Conservation (phyloP, 2,329 filamentous ascomycete species). For the Monosporascus cannonballus region DNA sequence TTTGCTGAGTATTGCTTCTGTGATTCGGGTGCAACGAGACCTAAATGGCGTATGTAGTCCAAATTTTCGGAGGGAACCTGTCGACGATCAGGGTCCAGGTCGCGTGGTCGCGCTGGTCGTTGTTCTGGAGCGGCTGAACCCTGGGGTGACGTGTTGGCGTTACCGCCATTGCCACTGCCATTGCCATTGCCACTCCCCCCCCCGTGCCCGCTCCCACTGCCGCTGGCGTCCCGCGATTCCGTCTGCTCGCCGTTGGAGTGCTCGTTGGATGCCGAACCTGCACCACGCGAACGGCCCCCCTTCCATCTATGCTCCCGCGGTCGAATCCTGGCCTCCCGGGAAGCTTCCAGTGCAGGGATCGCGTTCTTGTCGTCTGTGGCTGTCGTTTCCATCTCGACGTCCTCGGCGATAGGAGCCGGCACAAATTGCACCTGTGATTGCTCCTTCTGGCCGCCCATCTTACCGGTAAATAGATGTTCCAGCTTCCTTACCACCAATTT, state of each 20-base stretch:
- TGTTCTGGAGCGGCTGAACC: conserved; percentile 53
- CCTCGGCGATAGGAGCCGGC: conserved; percentile 20
- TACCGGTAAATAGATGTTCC: conserved; percentile 78
- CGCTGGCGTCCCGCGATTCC: conserved; percentile 33
- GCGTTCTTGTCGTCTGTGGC: conserved; percentile 4
- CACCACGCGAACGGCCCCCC: conserved; percentile 36
- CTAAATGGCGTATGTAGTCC: conserved; percentile 70
- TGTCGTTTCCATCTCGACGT: conserved; percentile 20
- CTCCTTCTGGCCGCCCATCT: conserved; percentile 36
- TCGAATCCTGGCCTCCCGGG: conserved; percentile 45
- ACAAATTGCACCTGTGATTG: conserved; percentile 26
- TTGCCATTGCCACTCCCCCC: conserved; percentile 20
- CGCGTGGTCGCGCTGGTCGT: conserved; percentile 67
- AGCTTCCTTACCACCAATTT: conserved; percentile 69
- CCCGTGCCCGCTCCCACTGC: conserved; percentile 20
- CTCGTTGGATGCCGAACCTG: conserved; percentile 36
- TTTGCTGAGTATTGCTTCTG: conserved; percentile 35
- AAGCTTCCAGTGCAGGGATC: conserved; percentile 23
- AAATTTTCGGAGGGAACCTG: conserved; percentile 74
- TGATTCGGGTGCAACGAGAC: conserved; percentile 55
- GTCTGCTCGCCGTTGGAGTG: conserved; percentile 41
- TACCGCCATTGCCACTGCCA: conserved; percentile 2
- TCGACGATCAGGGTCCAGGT: conserved; percentile 71
- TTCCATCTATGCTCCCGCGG: conserved; percentile 25
- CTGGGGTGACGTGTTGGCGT: conserved; percentile 31